phyloP scores from a whole-genome alignment of 495 filamentous ascomycete genomes.

The Ramalina peruviana region DNA sequence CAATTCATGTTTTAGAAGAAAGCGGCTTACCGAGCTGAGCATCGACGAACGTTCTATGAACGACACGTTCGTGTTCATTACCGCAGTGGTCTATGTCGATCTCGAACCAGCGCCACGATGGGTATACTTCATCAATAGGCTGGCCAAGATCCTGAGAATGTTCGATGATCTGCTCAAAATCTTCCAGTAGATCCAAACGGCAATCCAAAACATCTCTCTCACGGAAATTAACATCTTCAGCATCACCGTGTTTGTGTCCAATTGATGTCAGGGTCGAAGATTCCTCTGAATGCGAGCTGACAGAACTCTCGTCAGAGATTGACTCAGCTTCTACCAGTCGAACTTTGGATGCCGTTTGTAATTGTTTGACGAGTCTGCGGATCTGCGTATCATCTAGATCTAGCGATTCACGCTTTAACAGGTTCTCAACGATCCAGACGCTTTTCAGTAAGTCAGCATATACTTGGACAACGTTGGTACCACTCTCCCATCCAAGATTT shows the following conservation, averaged over 20 bases:
- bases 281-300: too few relatives aligned
- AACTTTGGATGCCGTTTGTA: background rate
- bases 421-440: constrained; percentile 8
- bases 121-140: constrained; percentile 7
- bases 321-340: too few relatives aligned
- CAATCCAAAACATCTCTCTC: background rate
- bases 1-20: too few relatives aligned
- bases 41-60: constrained; percentile 7
- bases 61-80: background rate
- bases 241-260: too few relatives aligned
- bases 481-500: constrained; percentile 4
- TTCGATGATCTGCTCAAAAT: constrained; percentile 9
- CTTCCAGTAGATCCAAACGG: constrained; percentile 6
- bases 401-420: constrained; percentile 1
- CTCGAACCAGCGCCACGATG: constrained; percentile 8
- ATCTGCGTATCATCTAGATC: background rate
- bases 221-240: background rate
- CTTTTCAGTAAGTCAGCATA: constrained; percentile 8
- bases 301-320: too few relatives aligned
- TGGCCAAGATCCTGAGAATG: constrained; percentile 1
- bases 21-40: constrained; percentile 4
- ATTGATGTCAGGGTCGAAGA: too few relatives aligned
- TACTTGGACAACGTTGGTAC: constrained; percentile 6
- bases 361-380: constrained; percentile 2
- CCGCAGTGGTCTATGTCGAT: constrained; percentile 11